Percentiles rank a stretch among this genome's conserved stretches.
phyloP scores from a whole-genome alignment of 108 stramenopile genomes.

The Asterionellopsis glacialis region DNA sequence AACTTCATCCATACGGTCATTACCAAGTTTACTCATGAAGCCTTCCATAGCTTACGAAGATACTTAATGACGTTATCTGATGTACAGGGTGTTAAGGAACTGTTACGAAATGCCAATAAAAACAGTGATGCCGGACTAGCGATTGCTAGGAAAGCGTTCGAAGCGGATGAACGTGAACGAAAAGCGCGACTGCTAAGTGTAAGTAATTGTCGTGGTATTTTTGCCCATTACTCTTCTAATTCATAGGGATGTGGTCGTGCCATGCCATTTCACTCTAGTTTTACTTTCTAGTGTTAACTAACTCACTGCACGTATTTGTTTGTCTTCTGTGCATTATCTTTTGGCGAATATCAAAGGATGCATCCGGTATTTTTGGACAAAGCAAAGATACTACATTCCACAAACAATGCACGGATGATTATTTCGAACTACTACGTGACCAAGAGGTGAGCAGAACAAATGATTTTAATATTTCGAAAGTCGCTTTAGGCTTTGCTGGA shows the following conservation, averaged over 20 bases:
- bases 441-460: slow-evolving; percentile 33
- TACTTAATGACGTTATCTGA: slow-evolving; percentile 43
- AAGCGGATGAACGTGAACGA: slow-evolving; percentile 33
- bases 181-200: slow-evolving; percentile 26
- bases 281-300: slow-evolving; percentile 9
- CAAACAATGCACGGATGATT: slow-evolving; percentile 75
- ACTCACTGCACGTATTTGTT: too few relatives aligned
- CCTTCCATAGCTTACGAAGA: slow-evolving; percentile 54
- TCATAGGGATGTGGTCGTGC: slow-evolving; percentile 11
- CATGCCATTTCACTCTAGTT: slow-evolving; percentile 2
- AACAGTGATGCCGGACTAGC: slow-evolving; percentile 52
- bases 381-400: slow-evolving; percentile 75
- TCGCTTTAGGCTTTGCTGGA: too few relatives aligned
- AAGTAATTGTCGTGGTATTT: not conserved
- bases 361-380: slow-evolving; percentile 64
- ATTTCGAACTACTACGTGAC: slow-evolving; percentile 62
- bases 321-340: too few relatives aligned
- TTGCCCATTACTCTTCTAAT: not conserved
- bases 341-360: slow-evolving; percentile 27
- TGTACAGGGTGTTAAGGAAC: slow-evolving; percentile 45
- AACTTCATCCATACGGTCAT: slow-evolving; percentile 51
- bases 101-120: slow-evolving; percentile 50
- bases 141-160: slow-evolving; percentile 54
- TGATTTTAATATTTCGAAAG: too few relatives aligned
- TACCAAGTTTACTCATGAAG: slow-evolving; percentile 70